Evolutionary conservation across 768 basidiomycete genomes (phyloP).

Genomic region (Xerocomellus amylosporus): DNA sequence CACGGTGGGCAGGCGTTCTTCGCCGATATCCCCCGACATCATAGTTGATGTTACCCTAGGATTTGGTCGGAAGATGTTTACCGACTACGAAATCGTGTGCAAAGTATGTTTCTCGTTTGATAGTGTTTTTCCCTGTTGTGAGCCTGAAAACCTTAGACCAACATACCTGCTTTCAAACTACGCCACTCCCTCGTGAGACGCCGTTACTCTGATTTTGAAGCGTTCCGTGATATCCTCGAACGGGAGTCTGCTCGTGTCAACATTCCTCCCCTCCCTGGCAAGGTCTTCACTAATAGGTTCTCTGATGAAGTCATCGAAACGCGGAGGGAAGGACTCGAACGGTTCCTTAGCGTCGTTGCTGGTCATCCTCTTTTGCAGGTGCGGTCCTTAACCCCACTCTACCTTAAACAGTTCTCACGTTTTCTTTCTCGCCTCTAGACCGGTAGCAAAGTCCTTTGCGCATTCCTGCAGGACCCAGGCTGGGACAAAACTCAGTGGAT

Average conservation of each 20-base stretch:
- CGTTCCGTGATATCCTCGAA: conserved; percentile 97
- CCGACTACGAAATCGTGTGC: conserved; percentile 98
- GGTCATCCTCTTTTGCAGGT: conserved; percentile 97
- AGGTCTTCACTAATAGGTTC: conserved; percentile 97
- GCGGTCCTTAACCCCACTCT: conserved; percentile 21
- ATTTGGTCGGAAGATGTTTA: conserved; percentile 98
- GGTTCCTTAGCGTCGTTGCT: conserved; percentile 94
- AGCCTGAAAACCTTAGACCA: conserved; percentile 59
- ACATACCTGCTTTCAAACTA: conserved; percentile 98
- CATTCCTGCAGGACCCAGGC: conserved; percentile 90
- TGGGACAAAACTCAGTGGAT: conserved; percentile 86
- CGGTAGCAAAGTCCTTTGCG: conserved; percentile 94
- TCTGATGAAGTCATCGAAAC: conserved; percentile 96
- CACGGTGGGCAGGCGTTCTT: conserved; percentile 56
- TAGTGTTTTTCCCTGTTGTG: not conserved
- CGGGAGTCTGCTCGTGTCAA: conserved; percentile 96
- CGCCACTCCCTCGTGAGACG: conserved; percentile 87
- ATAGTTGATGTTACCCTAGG: conserved; percentile 38
- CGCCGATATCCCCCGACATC: not conserved
- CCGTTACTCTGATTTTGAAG: conserved; percentile 92
- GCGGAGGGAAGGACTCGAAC: conserved; percentile 87
- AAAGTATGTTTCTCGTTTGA: conserved; percentile 51
- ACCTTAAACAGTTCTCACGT: conserved; percentile 4
- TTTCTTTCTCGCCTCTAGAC: conserved; percentile 48
- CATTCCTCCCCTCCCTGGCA: conserved; percentile 95